Percentiles rank a stretch among this genome's conserved stretches.
phyloP scores from a whole-genome alignment of 495 filamentous ascomycete genomes.

The Aspergillus sparsus region DNA sequence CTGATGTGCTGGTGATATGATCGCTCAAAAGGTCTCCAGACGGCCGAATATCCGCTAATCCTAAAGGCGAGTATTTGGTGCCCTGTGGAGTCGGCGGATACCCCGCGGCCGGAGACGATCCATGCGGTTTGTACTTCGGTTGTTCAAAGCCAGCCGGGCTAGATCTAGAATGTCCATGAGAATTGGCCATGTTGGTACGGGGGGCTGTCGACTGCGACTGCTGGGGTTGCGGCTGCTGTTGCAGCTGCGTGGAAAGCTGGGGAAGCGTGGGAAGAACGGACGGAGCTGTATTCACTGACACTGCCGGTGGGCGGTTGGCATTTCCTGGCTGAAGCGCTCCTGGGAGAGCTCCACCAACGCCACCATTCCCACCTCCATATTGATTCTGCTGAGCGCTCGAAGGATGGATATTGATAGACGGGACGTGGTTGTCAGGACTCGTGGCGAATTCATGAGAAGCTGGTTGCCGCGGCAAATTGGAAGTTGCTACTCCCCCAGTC shows the following conservation, averaged over 20 bases:
- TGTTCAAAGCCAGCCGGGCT: constrained; percentile 78
- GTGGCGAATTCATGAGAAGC: constrained; percentile 55
- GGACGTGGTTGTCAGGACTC: constrained; percentile 44
- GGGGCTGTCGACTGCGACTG: constrained; percentile 63
- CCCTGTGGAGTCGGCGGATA: constrained; percentile 74
- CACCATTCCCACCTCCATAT: constrained; percentile 41
- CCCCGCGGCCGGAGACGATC: constrained; percentile 64
- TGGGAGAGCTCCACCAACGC: constrained; percentile 54
- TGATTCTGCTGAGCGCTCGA: constrained; percentile 60
- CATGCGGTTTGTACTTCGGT: constrained; percentile 71
- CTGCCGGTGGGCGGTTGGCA: constrained; percentile 60
- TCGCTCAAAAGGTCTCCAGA: constrained; percentile 75
- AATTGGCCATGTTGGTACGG: constrained; percentile 64
- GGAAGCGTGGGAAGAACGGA: constrained; percentile 70
- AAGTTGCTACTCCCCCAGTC: constrained; percentile 49
- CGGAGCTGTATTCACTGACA: constrained; percentile 71
- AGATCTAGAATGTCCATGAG: constrained; percentile 75
- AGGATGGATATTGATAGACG: constrained; percentile 69
- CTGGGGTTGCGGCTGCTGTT: constrained; percentile 18
- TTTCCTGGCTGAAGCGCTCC: constrained; percentile 71
- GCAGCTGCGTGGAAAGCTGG: constrained; percentile 61
- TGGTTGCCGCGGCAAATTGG: constrained; percentile 45
- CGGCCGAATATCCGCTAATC: constrained; percentile 85
- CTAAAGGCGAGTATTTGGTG: constrained; percentile 79
- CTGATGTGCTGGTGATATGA: constrained; percentile 46